phyloP scores from a whole-genome alignment of 2,329 filamentous ascomycete genomes.

The Orbilia javanica region DNA sequence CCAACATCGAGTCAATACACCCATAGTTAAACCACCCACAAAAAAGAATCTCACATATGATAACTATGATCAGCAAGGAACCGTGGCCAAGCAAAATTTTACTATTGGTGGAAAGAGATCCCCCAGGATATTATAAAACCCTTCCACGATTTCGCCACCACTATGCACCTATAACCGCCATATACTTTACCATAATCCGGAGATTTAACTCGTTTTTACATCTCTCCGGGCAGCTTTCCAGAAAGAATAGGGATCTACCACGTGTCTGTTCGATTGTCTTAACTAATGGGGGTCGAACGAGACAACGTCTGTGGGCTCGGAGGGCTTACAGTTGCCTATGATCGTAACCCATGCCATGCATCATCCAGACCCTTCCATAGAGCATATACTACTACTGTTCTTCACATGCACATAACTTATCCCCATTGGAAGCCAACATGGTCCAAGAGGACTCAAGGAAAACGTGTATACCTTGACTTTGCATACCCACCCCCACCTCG shows the following conservation, averaged over 20 bases:
- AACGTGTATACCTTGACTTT: conserved; percentile 13
- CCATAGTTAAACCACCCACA: background rate
- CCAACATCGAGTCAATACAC: background rate
- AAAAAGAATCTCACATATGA: background rate
- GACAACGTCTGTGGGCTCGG: conserved; percentile 3
- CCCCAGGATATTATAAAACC: background rate
- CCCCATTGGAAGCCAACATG: background rate
- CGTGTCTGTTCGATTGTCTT: conserved; percentile 4
- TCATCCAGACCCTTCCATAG: background rate
- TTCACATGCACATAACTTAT: background rate
- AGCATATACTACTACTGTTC: background rate
- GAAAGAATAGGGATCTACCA: conserved; percentile 15
- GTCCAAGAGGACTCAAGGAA: background rate
- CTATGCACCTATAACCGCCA: background rate
- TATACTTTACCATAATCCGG: background rate
- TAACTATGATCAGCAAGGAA: background rate
- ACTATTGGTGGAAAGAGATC: background rate
- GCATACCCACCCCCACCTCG: background rate
- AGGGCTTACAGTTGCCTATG: background rate
- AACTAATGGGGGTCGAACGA: background rate
- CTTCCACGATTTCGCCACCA: background rate
- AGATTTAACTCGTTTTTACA: background rate
- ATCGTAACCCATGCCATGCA: background rate
- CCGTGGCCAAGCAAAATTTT: background rate
- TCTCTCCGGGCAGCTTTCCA: background rate